These are phyloP conservation scores for Paecilomyces variotii DNA, from an alignment of 2,329 filamentous ascomycete genomes.

Conservation along the genomic window DNA sequence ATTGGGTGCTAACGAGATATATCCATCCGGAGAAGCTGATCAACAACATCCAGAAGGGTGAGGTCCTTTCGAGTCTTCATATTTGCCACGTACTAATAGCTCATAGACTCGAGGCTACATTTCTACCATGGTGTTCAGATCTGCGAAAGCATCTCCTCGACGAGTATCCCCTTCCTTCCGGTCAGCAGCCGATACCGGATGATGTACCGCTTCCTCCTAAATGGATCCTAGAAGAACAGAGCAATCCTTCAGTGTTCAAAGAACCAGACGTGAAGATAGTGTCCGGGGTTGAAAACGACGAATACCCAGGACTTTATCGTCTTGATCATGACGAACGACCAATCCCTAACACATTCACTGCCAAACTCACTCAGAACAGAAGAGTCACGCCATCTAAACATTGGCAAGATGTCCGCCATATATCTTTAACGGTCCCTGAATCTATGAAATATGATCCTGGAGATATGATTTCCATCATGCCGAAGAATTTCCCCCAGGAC, in stretches of 20 bases:
- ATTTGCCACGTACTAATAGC: neutral
- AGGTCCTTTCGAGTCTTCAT: slow-evolving; percentile 18
- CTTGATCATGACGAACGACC: slow-evolving; percentile 44
- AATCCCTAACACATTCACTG: slow-evolving; percentile 49
- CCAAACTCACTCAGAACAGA: slow-evolving; percentile 56
- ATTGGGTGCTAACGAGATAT: slow-evolving; percentile 70
- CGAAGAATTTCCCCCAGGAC: slow-evolving; percentile 77
- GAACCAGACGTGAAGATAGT: neutral
- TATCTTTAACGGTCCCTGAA: slow-evolving; percentile 50
- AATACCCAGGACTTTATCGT: slow-evolving; percentile 16
- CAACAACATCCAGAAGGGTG: slow-evolving; percentile 90
- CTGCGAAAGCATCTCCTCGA: slow-evolving; percentile 60
- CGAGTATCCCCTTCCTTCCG: slow-evolving; percentile 61
- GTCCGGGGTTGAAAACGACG: slow-evolving; percentile 5
- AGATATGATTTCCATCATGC: slow-evolving; percentile 72
- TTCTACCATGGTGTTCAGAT: slow-evolving; percentile 66
- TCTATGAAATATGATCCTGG: slow-evolving; percentile 56
- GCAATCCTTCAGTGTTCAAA: slow-evolving; percentile 1
- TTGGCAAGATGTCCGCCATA: slow-evolving; percentile 87
- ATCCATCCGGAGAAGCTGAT: slow-evolving; percentile 77
- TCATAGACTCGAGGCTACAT: slow-evolving; percentile 68
- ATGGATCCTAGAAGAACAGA: slow-evolving; percentile 45
- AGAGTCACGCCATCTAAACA: slow-evolving; percentile 68
- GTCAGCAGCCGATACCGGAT: slow-evolving; percentile 61
- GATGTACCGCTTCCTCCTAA: slow-evolving; percentile 68